Evolutionary conservation across 768 basidiomycete species (phyloP), one percentile per base, ranked within the genome.

Genomic region (Postia placenta): DNA sequence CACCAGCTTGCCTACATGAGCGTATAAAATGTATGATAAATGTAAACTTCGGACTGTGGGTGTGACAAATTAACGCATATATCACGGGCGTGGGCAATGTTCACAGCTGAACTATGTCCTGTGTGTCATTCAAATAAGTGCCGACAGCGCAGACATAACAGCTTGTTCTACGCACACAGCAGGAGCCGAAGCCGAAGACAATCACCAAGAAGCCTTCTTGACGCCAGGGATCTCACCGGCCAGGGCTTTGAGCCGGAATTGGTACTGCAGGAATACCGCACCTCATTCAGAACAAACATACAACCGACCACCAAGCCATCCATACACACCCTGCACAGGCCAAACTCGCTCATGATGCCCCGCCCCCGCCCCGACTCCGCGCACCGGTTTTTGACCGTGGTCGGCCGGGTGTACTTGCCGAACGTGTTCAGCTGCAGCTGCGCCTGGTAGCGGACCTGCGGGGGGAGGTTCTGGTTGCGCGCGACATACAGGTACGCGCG

Each of bases 401-500:
- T 83, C n/a, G 90, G 87, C 33, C 89, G 81, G 0, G 89, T 85
- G 64, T 91, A 85, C 22, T 80, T 77, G 42, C 79, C 83, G 58
- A 96, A 90, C 4, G 84, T 81, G 67, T 95, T 95, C 43, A 96
- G 74, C 61, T 96, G 92, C 52, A 98, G 70, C 66, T 96, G 93
- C 14, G 95, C 95, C 56, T 93, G 89, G 65, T 93, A 89, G 48
- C 95, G 87, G 41, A 97, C 79, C 62, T 89, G 84, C 2, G 90
- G 74, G 14, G 92, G 84, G n/a, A 97, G 70, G 1, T 85, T 80
- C 63, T 89, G 83, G 69, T 98, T 97, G 51, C 95, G 80, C 20
- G 94, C 92, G 56, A 97, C 87, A 67, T 83, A 92, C 43, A 97
- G 81, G 67, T 95, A 94, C 0, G 95, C 94, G 39, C 91, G 76